Percentiles rank a stretch among this genome's conserved stretches.
phyloP scores from a whole-genome alignment of 2,329 filamentous ascomycete genomes.

The Colletotrichum sp. region DNA sequence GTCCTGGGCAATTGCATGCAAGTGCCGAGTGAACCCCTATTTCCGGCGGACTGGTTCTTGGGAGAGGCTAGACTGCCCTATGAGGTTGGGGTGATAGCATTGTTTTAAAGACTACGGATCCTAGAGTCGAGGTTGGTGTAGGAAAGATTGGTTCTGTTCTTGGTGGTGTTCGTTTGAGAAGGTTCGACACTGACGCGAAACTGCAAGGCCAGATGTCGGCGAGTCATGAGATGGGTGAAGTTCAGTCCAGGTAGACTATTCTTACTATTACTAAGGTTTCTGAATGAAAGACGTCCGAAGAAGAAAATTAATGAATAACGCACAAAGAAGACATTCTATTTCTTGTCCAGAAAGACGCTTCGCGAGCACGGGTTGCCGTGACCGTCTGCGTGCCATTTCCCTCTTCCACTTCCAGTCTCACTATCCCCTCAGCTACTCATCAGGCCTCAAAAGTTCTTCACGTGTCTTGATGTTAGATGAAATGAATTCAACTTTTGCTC shows the following conservation, averaged over 20 bases:
- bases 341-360: too few relatives aligned
- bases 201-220: not conserved
- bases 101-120: not conserved
- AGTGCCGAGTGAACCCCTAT: not conserved
- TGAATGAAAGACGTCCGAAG: not conserved
- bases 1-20: not conserved
- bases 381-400: too few relatives aligned
- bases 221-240: not conserved
- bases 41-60: not conserved
- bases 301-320: not conserved
- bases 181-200: not conserved
- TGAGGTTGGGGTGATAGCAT: not conserved
- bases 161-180: not conserved
- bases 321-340: too few relatives aligned
- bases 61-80: not conserved
- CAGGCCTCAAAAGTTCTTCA: too few relatives aligned
- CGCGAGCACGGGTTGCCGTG: too few relatives aligned
- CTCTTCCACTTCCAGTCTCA: too few relatives aligned
- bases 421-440: too few relatives aligned
- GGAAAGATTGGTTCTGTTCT: not conserved
- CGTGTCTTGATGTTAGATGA: too few relatives aligned
- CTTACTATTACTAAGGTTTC: not conserved
- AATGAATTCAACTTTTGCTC: too few relatives aligned
- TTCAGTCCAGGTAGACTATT: rapidly evolving
- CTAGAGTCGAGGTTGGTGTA: not conserved